phyloP scores from a whole-genome alignment of 73 alveolate species.

The Tetrahymena malaccensis region DNA sequence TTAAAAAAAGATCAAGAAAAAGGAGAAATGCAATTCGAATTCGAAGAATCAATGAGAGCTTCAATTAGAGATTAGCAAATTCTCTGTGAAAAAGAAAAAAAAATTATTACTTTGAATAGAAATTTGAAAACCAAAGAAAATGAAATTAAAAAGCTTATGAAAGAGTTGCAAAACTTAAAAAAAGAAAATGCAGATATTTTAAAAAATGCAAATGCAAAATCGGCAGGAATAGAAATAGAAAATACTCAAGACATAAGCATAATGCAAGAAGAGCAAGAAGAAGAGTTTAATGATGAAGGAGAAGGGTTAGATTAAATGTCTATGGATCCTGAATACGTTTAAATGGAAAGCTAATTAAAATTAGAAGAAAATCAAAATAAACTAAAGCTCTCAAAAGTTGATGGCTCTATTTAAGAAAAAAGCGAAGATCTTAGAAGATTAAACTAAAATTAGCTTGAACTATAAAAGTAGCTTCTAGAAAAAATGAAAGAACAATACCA shows the following conservation, averaged over 20 bases:
- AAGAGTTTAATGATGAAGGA: not conserved
- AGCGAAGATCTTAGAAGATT: conserved; percentile 4
- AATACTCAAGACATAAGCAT: not conserved
- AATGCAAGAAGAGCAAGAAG: conserved; percentile 1
- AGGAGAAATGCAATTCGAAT: conserved; percentile 25
- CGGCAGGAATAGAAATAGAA: not conserved
- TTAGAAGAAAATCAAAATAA: conserved; percentile 2
- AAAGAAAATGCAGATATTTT: not conserved
- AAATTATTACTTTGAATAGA: conserved; percentile 45
- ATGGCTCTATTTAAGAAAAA: conserved; percentile 1
- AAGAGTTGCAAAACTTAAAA: not conserved
- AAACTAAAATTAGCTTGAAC: conserved; percentile 9
- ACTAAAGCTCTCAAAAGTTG: conserved; percentile 31
- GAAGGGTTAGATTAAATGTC: not conserved
- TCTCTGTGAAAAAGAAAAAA: conserved; percentile 33
- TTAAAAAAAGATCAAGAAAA: conserved; percentile 4
- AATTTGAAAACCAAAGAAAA: not conserved
- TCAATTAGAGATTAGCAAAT: conserved; percentile 20
- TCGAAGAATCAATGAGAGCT: conserved; percentile 17
- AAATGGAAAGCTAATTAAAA: not conserved
- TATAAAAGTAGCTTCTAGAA: conserved; percentile 7
- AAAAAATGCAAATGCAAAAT: not conserved
- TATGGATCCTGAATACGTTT: not conserved
- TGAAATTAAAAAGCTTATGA: not conserved
- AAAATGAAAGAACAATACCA: conserved; percentile 11